Base-by-base conservation (phyloP, 2,329 filamentous ascomycete species). In the Blumeria graminis region DNA sequence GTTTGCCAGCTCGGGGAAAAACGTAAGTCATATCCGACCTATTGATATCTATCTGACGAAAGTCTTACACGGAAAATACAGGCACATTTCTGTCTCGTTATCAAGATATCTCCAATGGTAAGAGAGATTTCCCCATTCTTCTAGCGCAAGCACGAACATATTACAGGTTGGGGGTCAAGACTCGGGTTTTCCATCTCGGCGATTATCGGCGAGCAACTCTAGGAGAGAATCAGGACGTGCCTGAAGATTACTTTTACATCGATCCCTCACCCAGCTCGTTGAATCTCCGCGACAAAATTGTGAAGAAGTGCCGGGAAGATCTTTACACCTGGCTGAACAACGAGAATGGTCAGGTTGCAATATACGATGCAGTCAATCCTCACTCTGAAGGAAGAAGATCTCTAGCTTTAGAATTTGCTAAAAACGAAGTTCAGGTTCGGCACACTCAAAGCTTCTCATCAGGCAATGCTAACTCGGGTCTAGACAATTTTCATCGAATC, bases 341-440 rank as follows among this genome's bases (percentile, higher is more conserved):
- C 62, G 92, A 96, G 65, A 96, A 96, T 63, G 92, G 92, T 11
- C 92, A 98, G 67, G 90, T 98, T 56, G 92, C 92, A 57, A 96
- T 98, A 58, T 98, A 96, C 67, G 92, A 98, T 69, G 92, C 93
- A 33, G 93, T 98, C 16, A 98, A 98, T 64, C 89, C 90, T 4
- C 82, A 92, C 18, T 81, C 86, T 18, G 80, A 77, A 57, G 89
- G 88, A 14, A 80, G 92, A 51, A 79, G 83, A 57, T 84, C 87
- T 10, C 73, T 98, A 16, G 89, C 88, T 5, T 94, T 94, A 69
- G 92, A 98, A 65, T 94, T 98, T 67, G 83, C 86, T n/a, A 96
- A 95, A 71, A 87, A 95, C 67, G 86, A 94, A 65, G 89, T 98
- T 57, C 84, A 90, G 74, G 84, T 86, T 69, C 62, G 69, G 57